Evolutionary conservation across 305 asterid species (phyloP).

Genomic region (Salvia sclarea): DNA sequence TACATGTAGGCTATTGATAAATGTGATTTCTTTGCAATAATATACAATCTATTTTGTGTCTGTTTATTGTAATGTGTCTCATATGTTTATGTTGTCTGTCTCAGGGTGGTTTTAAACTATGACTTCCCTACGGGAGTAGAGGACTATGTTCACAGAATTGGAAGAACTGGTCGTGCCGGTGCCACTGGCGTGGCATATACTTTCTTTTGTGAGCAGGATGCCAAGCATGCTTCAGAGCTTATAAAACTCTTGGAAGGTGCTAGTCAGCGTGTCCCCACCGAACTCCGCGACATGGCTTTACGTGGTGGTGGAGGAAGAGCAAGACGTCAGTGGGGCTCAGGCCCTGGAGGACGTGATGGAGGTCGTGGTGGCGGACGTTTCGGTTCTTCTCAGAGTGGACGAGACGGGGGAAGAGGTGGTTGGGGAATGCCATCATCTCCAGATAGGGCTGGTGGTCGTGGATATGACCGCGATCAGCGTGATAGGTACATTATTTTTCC

Average conservation of each 20-base stretch:
- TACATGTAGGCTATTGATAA: not conserved
- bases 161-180: slow-evolving; percentile 99
- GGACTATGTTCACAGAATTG: slow-evolving; percentile 98
- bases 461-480: slow-evolving; percentile 43
- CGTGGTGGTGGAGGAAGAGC: slow-evolving; percentile 86
- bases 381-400: slow-evolving; percentile 51
- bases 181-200: slow-evolving; percentile 92
- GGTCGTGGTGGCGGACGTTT: slow-evolving; percentile 63
- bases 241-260: slow-evolving; percentile 92
- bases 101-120: slow-evolving; percentile 88
- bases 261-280: slow-evolving; percentile 72
- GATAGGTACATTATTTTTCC: slow-evolving; percentile 45
- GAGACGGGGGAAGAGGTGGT: slow-evolving; percentile 59
- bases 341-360: slow-evolving; percentile 66
- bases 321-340: slow-evolving; percentile 72
- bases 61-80: slow-evolving; percentile 14
- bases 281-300: slow-evolving; percentile 73
- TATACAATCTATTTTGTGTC: not conserved
- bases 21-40: not conserved
- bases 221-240: slow-evolving; percentile 81
- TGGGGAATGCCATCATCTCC: slow-evolving; percentile 37
- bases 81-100: slow-evolving; percentile 1
- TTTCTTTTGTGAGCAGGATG: slow-evolving; percentile 80
- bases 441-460: slow-evolving; percentile 43
- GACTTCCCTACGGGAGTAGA: slow-evolving; percentile 98